Evolutionary conservation across 768 basidiomycete genomes (phyloP), one percentile per base, ranked within the genome.

Genomic region (Leccinum aurantiacum): DNA sequence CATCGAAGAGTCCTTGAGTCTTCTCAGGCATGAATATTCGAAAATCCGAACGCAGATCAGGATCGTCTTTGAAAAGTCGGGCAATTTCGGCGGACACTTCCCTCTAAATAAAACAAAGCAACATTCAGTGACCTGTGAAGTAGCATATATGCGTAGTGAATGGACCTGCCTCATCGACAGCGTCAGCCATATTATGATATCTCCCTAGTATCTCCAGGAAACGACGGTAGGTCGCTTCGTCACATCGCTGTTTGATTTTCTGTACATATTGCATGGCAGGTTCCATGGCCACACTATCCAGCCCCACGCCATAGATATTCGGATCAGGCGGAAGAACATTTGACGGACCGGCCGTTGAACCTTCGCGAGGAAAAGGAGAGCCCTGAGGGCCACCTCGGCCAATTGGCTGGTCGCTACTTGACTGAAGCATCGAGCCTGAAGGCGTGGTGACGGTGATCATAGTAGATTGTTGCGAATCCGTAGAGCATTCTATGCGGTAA

Each of bases 191-290:
- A 62, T 83, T 77, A 57, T 88, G 83, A 69, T 87, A 85, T 47
- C 82, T 77, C 8, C 86, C 84, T 3, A 94, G 75, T 56, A 93
- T 88, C 65, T 90, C 89, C 25, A 93, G 74, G 68, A 93, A 93
- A 64, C 86, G 83, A 56, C 84, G 83, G 64, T 93, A 93, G 5
- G 90, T 94, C 15, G 94, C 93, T 0, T 92, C 84, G 62, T 96
- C 91, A 74, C 93, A 97, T 15, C 94, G 87, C 60, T 90, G 88
- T 74, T 97, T 98, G 75, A 98, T 97, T 76, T 94, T 94, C 76
- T 95, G 94, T 33, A 99, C 94, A 66, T 96, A 98, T 67, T 93
- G 87, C 58, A 98, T 88, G 0, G 97, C 97, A 17, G 86, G 88
- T 65, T 87, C 84, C 46, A 90, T 84, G 24, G 84, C 76, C 62